Evolutionary conservation across 768 basidiomycete species (phyloP).

Genomic region (Pisolithus orientalis): DNA sequence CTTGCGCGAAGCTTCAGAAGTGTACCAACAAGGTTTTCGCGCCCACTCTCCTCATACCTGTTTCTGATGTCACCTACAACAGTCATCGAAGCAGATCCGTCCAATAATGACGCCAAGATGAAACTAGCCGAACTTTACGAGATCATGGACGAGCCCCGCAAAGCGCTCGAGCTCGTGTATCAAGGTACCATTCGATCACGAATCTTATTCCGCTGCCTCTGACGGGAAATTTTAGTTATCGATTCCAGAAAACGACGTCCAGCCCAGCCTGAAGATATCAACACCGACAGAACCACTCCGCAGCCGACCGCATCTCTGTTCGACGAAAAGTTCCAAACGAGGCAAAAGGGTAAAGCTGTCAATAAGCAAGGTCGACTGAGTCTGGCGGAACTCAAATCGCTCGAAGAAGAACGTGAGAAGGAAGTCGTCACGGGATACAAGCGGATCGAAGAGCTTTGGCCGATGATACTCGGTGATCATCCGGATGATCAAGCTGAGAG

Average conservation of each 20-base stretch:
- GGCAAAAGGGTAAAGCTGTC: constrained; percentile 30
- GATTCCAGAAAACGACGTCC: constrained; percentile 45
- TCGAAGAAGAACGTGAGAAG: constrained; percentile 58
- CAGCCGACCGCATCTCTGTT: constrained; percentile 50
- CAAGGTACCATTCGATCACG: constrained; percentile 48
- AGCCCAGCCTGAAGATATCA: constrained; percentile 13
- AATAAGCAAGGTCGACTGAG: constrained; percentile 43
- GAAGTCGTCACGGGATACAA: constrained; percentile 54
- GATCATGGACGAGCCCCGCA: constrained; percentile 66
- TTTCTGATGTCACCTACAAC: background rate
- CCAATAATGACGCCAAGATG: constrained; percentile 78
- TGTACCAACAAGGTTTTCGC: constrained; percentile 68
- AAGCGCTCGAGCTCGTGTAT: constrained; percentile 77
- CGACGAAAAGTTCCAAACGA: constrained; percentile 43
- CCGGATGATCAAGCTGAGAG: constrained; percentile 48
- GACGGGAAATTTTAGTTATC: constrained; percentile 33
- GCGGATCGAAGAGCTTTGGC: constrained; percentile 59
- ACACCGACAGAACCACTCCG: constrained; percentile 8
- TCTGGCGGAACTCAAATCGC: constrained; percentile 48
- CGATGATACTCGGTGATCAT: constrained; percentile 36
- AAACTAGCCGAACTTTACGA: constrained; percentile 90
- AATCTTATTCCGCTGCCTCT: background rate
- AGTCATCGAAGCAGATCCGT: constrained; percentile 74
- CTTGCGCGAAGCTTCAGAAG: constrained; percentile 68
- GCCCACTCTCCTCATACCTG: background rate